Conservation (phyloP, 768 basidiomycete species). For the Cubamyces lactineus region DNA sequence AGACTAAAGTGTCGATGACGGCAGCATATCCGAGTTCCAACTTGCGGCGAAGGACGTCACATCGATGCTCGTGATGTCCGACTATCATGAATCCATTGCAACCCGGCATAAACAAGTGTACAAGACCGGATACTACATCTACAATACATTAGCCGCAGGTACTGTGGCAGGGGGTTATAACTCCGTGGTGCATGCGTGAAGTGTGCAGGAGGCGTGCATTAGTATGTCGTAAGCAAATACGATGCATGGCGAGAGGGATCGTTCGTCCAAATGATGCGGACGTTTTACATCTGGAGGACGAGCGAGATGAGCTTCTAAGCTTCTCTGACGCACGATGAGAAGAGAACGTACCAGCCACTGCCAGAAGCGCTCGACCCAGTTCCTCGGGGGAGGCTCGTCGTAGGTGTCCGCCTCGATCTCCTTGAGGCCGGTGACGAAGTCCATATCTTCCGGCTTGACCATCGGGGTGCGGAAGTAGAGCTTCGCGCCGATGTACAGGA, state of each 20-base stretch:
- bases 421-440: slow-evolving; percentile 68
- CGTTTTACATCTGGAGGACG: slow-evolving; percentile 22
- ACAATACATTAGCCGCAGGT: slow-evolving; percentile 11
- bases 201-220: slow-evolving; percentile 4
- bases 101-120: not conserved
- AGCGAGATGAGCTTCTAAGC: not conserved
- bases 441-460: slow-evolving; percentile 71
- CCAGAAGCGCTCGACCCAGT: slow-evolving; percentile 74
- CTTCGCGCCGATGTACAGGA: slow-evolving; percentile 67
- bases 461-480: slow-evolving; percentile 52
- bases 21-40: too few relatives aligned
- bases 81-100: slow-evolving; percentile 1
- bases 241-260: not conserved
- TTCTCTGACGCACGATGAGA: not conserved
- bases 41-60: too few relatives aligned
- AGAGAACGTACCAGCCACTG: slow-evolving; percentile 65
- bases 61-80: not conserved
- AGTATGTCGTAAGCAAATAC: slow-evolving; percentile 6
- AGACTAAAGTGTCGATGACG: too few relatives aligned
- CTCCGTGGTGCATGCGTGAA: not conserved
- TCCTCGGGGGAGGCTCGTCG: slow-evolving; percentile 74
- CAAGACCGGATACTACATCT: slow-evolving; percentile 12
- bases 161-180: slow-evolving; percentile 7
- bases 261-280: not conserved
- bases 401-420: slow-evolving; percentile 42